Conservation (phyloP, 2,329 filamentous ascomycete genomes). For the Xylaria sp. region DNA sequence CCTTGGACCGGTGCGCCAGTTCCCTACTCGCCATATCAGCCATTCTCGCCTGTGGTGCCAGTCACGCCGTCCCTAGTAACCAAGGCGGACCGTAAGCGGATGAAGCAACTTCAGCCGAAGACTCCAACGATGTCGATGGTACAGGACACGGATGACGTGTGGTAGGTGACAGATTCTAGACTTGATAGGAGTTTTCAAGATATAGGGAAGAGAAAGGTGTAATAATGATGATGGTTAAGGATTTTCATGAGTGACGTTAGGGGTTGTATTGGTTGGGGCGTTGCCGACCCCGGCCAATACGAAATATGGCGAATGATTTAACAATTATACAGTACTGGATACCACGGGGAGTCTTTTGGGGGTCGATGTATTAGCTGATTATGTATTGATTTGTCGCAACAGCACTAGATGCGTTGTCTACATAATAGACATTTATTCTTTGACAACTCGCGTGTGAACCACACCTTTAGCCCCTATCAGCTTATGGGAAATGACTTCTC, state of each 20-base stretch:
- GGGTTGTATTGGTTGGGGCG: conserved; percentile 11
- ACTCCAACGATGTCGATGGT: conserved; percentile 72
- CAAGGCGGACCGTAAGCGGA: conserved; percentile 74
- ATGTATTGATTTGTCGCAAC: conserved; percentile 19
- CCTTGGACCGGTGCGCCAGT: conserved; percentile 70
- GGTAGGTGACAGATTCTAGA: conserved; percentile 54
- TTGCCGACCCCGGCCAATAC: conserved; percentile 1
- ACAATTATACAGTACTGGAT: conserved; percentile 19
- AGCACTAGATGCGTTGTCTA: conserved; percentile 29
- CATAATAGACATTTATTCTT: conserved; percentile 30
- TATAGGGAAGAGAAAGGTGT: neutral
- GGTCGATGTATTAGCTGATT: conserved; percentile 18
- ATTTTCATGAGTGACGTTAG: conserved; percentile 25
- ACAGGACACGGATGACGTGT: conserved; percentile 69
- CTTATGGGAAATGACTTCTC: neutral
- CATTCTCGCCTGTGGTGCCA: conserved; percentile 78
- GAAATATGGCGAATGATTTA: conserved; percentile 27
- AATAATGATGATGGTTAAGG: conserved; percentile 31
- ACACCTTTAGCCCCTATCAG: neutral
- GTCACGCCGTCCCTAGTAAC: conserved; percentile 81
- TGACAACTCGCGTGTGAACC: neutral
- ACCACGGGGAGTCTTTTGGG: conserved; percentile 28
- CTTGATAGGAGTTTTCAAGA: neutral
- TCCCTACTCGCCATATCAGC: conserved; percentile 83
- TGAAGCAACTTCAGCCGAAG: conserved; percentile 71